A percentile compares a stretch with the other conserved stretches of the same genome.
These are phyloP conservation scores for Chlorella sp. DNA, from an alignment of 139 green algal species.

Conservation along the genomic window DNA sequence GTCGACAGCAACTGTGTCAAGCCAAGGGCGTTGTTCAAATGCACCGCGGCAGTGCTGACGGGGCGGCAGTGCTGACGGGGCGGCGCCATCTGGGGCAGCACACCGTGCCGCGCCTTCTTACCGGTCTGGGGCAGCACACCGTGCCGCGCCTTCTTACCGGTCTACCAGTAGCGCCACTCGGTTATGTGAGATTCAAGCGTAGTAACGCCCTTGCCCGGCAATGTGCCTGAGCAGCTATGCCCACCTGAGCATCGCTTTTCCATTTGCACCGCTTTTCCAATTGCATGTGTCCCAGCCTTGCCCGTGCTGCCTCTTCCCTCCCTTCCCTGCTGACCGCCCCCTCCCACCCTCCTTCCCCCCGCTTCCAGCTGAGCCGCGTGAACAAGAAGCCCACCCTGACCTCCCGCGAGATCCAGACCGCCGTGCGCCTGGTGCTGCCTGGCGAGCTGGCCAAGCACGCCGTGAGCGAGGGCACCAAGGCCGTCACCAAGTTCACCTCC, in stretches of 20 bases:
- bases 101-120: too few species aligned
- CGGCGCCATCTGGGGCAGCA: too few species aligned
- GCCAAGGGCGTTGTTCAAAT: background rate
- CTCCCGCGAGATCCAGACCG: conserved; percentile 91
- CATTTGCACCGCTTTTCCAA: background rate
- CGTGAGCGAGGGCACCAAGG: conserved; percentile 85
- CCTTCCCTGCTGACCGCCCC: too few species aligned
- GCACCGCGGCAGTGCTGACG: background rate
- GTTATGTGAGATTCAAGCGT: too few species aligned
- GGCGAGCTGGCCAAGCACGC: conserved; percentile 78
- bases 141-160: too few species aligned
- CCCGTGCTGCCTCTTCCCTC: background rate
- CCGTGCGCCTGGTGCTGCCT: conserved; percentile 79
- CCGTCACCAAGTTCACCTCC: conserved; percentile 93
- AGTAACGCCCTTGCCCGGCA: background rate
- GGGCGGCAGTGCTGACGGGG: too few species aligned
- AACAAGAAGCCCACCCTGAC: conserved; percentile 94
- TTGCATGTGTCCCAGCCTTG: background rate
- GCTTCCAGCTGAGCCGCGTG: conserved; percentile 58
- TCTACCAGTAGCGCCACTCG: too few species aligned
- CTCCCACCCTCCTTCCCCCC: background rate
- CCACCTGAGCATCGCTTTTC: background rate
- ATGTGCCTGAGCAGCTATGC: background rate
- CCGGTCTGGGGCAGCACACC: too few species aligned
- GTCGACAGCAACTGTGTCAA: background rate